phyloP scores from a whole-genome alignment of 768 basidiomycete species.

The Coprinopsis marcescibilis region DNA sequence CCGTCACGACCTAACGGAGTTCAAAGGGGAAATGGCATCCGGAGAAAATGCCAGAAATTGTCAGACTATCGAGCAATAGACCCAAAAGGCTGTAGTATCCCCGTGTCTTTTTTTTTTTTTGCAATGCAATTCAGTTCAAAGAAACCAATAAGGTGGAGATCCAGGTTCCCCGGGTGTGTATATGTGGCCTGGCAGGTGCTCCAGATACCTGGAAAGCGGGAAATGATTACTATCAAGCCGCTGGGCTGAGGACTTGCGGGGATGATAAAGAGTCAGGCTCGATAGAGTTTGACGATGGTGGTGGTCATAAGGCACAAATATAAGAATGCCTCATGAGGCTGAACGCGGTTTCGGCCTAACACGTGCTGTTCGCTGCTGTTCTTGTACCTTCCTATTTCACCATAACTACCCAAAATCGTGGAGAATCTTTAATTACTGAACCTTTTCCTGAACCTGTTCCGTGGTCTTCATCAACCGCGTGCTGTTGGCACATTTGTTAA shows the following conservation, averaged over 20 bases:
- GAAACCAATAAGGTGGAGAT: neutral
- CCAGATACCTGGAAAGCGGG: neutral
- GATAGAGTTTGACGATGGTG: constrained; percentile 4
- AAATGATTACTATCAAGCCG: neutral
- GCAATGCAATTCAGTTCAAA: too few species aligned
- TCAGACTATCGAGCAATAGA: too few species aligned
- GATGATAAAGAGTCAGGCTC: constrained; percentile 2
- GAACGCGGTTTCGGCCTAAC: neutral
- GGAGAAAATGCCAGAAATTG: neutral
- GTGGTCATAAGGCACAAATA: constrained; percentile 6
- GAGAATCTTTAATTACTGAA: neutral
- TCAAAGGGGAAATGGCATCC: neutral
- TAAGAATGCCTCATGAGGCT: neutral
- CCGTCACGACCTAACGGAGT: neutral
- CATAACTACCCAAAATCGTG: neutral
- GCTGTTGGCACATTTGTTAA: too few species aligned
- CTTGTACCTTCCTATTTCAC: neutral
- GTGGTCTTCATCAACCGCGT: neutral
- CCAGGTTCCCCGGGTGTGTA: neutral
- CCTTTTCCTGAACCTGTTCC: too few species aligned
- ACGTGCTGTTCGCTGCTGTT: neutral
- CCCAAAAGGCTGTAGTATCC: neutral
- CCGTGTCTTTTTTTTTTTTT: too few species aligned
- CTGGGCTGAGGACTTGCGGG: neutral
- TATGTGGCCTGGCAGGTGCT: neutral